A percentile compares a stretch with the other conserved stretches of the same genome.
phyloP scores from a whole-genome alignment of 257 asterid genomes.

The Petunia secreta region DNA sequence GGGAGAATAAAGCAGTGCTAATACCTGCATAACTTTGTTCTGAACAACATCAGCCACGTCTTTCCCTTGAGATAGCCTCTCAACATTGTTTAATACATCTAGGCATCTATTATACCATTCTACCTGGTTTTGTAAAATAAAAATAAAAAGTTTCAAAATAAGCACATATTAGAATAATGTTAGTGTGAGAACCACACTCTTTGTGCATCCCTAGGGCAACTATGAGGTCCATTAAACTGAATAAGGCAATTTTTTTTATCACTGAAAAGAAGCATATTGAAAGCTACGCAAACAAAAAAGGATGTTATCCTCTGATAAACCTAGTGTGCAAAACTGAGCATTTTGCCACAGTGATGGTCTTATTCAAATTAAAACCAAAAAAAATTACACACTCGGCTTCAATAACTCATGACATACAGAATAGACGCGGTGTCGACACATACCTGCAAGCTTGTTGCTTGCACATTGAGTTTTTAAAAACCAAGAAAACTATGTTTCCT shows the following conservation, averaged over 20 bases:
- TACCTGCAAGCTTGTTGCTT: not conserved
- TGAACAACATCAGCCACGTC: constrained; percentile 70
- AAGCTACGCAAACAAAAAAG: not conserved
- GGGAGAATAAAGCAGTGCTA: constrained; percentile 15
- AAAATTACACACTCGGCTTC: not conserved
- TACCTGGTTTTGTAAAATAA: constrained; percentile 49
- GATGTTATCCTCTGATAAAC: not conserved
- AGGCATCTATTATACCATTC: constrained; percentile 76
- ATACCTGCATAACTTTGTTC: constrained; percentile 94
- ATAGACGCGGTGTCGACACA: not conserved
- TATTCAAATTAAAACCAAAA: not conserved
- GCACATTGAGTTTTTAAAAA: constrained; percentile 7
- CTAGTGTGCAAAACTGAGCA: not conserved
- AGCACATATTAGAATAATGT: not conserved
- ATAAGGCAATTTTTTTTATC: not conserved
- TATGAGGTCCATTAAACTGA: not conserved
- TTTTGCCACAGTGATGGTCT: constrained; percentile 9
- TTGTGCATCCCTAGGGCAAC: not conserved
- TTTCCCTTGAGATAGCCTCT: constrained; percentile 75
- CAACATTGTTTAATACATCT: constrained; percentile 75
- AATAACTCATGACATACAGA: not conserved
- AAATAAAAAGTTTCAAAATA: not conserved
- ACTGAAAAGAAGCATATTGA: constrained; percentile 5
- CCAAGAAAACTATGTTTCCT: not conserved
- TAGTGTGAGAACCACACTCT: not conserved